Conservation (phyloP, 2,329 filamentous ascomycete species). For the Paraconiothyrium sp. region DNA sequence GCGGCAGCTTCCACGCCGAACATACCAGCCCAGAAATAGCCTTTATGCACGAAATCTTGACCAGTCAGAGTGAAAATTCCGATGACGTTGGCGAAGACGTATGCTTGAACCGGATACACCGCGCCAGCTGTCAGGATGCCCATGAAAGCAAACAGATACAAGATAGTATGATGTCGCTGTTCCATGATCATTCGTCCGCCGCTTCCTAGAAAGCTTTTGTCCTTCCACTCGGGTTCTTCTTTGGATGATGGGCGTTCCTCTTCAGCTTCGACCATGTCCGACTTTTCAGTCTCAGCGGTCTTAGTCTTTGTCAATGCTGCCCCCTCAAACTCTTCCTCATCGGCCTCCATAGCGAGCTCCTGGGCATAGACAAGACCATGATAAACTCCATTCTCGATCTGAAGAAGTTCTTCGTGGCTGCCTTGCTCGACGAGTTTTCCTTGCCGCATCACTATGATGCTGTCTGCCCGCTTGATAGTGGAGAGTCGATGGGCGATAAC, state of each 20-base stretch:
- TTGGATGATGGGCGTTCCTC: constrained; percentile 15
- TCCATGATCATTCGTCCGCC: constrained; percentile 47
- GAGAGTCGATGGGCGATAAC: constrained; percentile 81
- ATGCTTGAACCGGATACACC: constrained; percentile 52
- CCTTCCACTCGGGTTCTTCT: constrained; percentile 40
- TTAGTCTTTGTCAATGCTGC: constrained; percentile 26
- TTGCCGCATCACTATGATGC: constrained; percentile 78
- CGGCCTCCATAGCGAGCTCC: constrained; percentile 40
- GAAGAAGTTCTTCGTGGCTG: constrained; percentile 76
- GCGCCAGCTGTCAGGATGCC: constrained; percentile 45
- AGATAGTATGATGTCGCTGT: constrained; percentile 45
- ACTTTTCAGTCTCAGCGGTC: constrained; percentile 26
- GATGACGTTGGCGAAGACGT: constrained; percentile 50
- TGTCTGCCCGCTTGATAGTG: constrained; percentile 79
- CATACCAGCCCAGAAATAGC: constrained; percentile 73
- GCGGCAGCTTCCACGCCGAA: constrained; percentile 68
- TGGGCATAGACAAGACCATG: constrained; percentile 68
- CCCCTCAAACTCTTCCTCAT: constrained; percentile 33
- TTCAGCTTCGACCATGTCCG: constrained; percentile 15
- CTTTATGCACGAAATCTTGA: constrained; percentile 40
- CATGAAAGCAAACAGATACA: constrained; percentile 41
- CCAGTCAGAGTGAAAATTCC: constrained; percentile 48
- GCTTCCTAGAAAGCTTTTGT: constrained; percentile 40
- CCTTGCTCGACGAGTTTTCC: constrained; percentile 78
- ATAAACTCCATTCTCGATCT: constrained; percentile 70